Evolutionary conservation across 257 asterid species (phyloP), one percentile per base, ranked within the genome.

Genomic region (Plantago elongata): DNA sequence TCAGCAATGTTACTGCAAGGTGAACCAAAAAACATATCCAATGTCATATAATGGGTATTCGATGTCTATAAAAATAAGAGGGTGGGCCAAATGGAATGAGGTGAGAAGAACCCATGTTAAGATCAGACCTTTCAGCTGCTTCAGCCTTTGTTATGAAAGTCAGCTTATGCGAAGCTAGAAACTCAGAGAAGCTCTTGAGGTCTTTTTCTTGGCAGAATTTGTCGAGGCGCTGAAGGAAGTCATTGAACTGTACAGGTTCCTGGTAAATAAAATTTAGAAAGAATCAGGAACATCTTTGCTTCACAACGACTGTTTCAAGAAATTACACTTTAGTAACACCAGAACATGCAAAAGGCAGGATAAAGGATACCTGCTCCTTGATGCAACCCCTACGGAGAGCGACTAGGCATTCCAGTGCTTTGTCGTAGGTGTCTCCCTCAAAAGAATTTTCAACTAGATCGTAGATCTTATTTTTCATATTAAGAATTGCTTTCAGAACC

Each of bases 321-420:
- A 11, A 17, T 12, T 27, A 22, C 17, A 9, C 14, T 9, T 34
- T 15, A 12, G 50, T 52, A 29, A 27, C 17, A 12, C 34, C 40
- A 14, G 52, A 14, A 42, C 9, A 43, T 15, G 42, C 9, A 27
- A 5, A 5, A 57, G n/a, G 27, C 27, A 22, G 42, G 51, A 22
- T 66, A 44, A 56, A 55, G 68, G 22, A 29, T 76, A 87, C 99
- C 90, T 92, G 97, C 68, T 89, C 95, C 59, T 75, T 64, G 62
- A 89, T 82, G 89, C 97, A 92, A 54, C 95, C 89, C 62, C 79
- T 84, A 44, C 97, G 95, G 56, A 92, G 86, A 69, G 96, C 89
- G 60, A 71, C 79, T 62, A 89, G 69, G 68, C 99, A 86, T 73
- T 84, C 80, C 42, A 85, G 63, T 68, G 86, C 87, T 77, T 79